Base-by-base conservation (phyloP, 306 rosid species). In the Luffa acutangula region DNA sequence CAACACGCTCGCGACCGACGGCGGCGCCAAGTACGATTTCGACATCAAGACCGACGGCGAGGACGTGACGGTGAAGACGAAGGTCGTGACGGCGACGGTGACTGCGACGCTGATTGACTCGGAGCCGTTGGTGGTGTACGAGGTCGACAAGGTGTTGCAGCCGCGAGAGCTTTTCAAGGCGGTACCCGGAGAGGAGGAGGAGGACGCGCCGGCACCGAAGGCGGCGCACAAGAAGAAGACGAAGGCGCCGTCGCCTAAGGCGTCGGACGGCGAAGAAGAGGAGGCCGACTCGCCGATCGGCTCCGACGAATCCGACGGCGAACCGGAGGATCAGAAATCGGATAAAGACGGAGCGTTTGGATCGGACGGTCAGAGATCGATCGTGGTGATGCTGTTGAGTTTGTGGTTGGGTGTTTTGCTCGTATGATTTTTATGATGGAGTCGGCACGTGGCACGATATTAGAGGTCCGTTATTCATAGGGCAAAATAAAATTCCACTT, bases 1-100 rank as follows among this genome's bases (percentile, higher is more conserved):
- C 67, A 95, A 90, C 91, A 95, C 99, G 7, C 53, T 95, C 53
- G 99, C 99, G 1, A 91, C 99, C 0, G 96, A 90, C 76, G 90
- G 90, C 60, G 87, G 88, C 4, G 88, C 86, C 82, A 95, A 91
- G 83, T 95, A 87, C 82, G 99, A 95, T 67, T 93, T 95, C 81
- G 91, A 89, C 1, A 87, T 95, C 7, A 93, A 95, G 39, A 82
- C 87, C 4, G 91, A 91, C 36, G 99, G 99, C 2, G 97, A 95
- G 76, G 91, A 85, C n/a, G 89, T 95, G 13, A 90, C 75, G 12
- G 66, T 95, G 13, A 87, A 90, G 78, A 95, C 99, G 2, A 86
- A 84, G 60, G 88, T 90, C 0, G 88, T 85, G 4, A 95, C 92
- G 0, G 93, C 93, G 0, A 81, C 54, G 25, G 77, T 95, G 0